Conservation (phyloP, 768 basidiomycete genomes). For the Lactarius tabidus region DNA sequence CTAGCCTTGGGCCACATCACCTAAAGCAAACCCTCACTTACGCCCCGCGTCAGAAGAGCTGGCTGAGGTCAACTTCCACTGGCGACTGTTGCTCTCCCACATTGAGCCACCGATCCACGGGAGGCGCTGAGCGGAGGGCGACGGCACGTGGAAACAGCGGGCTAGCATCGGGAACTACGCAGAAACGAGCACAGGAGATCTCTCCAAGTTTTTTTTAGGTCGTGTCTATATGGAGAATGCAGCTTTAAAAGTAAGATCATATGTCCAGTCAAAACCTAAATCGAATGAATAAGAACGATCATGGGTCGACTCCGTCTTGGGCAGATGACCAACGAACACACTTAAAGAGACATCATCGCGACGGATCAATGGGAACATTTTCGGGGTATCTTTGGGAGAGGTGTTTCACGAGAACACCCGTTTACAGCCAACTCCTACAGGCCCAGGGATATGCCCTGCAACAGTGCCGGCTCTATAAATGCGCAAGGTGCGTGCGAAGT, state of each 20-base stretch:
- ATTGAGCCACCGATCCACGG: too few relatives aligned
- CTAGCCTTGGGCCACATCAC: neutral
- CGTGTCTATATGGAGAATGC: neutral
- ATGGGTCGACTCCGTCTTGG: neutral
- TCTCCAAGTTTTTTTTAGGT: neutral
- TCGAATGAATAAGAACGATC: neutral
- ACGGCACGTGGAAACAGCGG: too few relatives aligned
- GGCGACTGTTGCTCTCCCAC: too few relatives aligned
- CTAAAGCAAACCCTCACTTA: neutral
- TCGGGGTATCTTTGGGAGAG: too few relatives aligned
- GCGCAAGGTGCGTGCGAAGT: neutral
- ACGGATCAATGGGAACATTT: neutral
- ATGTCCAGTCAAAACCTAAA: neutral
- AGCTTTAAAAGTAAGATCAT: neutral
- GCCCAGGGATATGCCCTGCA: constrained; percentile 18
- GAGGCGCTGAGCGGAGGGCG: too few relatives aligned
- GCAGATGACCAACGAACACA: neutral
- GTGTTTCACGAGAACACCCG: neutral
- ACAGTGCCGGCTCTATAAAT: neutral
- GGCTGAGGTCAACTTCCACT: too few relatives aligned
- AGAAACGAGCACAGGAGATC: neutral
- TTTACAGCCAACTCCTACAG: constrained; percentile 20
- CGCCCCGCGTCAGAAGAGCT: too few relatives aligned
- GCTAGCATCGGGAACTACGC: neutral
- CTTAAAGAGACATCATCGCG: neutral